A percentile compares a stretch with the other conserved stretches of the same genome.
Conservation (phyloP, 2,329 filamentous ascomycete genomes). For the Trichoderma lentiforme region DNA sequence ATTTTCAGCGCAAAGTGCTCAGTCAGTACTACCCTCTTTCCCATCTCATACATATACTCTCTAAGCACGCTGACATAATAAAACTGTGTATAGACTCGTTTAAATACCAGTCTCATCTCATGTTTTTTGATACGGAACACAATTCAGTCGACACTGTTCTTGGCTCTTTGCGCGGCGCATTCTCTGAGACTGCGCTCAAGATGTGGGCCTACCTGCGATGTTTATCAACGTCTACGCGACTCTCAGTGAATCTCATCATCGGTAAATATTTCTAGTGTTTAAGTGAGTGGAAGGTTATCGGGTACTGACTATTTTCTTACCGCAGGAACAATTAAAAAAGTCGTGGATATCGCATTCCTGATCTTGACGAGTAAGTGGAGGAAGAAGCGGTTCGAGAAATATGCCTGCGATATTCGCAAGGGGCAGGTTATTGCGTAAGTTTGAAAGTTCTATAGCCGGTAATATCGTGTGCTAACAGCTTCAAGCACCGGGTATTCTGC, state of each 20-base stretch:
- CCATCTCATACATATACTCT: neutral
- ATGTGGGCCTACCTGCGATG: constrained; percentile 60
- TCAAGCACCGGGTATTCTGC: constrained; percentile 65
- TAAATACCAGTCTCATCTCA: constrained; percentile 79
- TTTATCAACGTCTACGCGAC: constrained; percentile 55
- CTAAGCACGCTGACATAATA: neutral
- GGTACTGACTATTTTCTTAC: neutral
- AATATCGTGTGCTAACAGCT: constrained; percentile 16
- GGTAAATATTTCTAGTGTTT: constrained; percentile 43
- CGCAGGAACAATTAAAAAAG: constrained; percentile 60
- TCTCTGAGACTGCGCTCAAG: constrained; percentile 75
- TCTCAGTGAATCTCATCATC: constrained; percentile 58
- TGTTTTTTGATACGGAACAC: constrained; percentile 77
- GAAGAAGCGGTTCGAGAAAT: constrained; percentile 45
- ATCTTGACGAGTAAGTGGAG: constrained; percentile 58
- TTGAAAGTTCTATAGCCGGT: neutral
- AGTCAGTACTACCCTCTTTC: constrained; percentile 41
- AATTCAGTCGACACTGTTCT: constrained; percentile 69
- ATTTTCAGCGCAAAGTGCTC: constrained; percentile 76
- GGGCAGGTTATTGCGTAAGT: constrained; percentile 61
- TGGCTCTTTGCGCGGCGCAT: constrained; percentile 70
- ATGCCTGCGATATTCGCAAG: constrained; percentile 58
- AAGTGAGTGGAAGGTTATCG: neutral
- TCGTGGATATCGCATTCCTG: constrained; percentile 61
- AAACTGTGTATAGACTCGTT: constrained; percentile 58